Evolutionary conservation across 345 rosid genomes (phyloP), one percentile per base, ranked within the genome.

Genomic region (Murraya paniculata): DNA sequence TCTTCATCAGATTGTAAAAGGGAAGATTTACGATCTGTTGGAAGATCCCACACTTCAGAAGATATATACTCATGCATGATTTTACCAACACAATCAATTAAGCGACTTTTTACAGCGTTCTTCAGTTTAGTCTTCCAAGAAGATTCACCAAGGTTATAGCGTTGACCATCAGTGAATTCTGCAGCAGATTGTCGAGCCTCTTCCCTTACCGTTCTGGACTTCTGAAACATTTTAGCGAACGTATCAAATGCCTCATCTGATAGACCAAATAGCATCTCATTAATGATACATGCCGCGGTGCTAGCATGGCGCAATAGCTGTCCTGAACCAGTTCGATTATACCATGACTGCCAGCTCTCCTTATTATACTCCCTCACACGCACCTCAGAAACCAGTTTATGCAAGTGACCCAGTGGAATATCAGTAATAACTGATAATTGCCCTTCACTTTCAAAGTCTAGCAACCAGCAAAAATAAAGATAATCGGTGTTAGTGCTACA

Each of bases 341-440:
- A 95, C 99, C 99, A 95, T 64, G 88, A 85, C 57, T 87, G 90
- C 97, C 94, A 92, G 85, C 86, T 88, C 82, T 95, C 97, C 71
- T 86, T 85, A 55, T 41, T 88, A 79, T 83, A 91, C 78, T 92
- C 91, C 77, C 85, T 91, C 69, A 56, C 78, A 70, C 97, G 94
- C 78, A 92, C 72, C 78, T 93, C 98, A 81, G 91, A 88, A 79
- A 95, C 82, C 84, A 95, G 78, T 78, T 87, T 87, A 75, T 85
- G 91, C 65, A 91, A 57, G 79, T 80, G 78, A 50, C 87, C 89
- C 79, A 95, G 87, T 56, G 97, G 98, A 73, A 95, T 90, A 84
- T 93, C 99, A 67, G 81, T 77, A 77, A 95, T 80, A 72, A 87
- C 89, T 13, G 93, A 91, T 79, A 93, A 84, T 81, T 78, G 84